Percentiles rank a stretch among this genome's conserved stretches.
Evolutionary conservation across 805 yeast genomes (phyloP).

Genomic region (Suhomyces sp.): DNA sequence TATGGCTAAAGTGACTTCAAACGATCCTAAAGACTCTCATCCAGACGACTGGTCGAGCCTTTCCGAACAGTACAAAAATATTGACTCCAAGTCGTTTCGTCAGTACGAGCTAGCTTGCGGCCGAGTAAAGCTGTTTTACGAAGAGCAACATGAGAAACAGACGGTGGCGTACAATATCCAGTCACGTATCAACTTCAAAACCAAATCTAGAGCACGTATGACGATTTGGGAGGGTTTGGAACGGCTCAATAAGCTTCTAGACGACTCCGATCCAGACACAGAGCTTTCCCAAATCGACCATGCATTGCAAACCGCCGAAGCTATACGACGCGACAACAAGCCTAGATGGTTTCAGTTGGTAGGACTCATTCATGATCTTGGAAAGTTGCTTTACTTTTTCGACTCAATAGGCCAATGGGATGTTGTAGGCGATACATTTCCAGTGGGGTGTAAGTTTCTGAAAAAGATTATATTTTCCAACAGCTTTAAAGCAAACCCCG

Average conservation of each 20-base stretch:
- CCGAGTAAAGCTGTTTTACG: constrained; percentile 62
- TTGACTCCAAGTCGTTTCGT: constrained; percentile 47
- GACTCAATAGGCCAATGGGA: constrained; percentile 79
- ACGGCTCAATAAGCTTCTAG: constrained; percentile 58
- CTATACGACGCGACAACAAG: constrained; percentile 61
- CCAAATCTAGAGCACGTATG: constrained; percentile 64
- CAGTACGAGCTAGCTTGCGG: constrained; percentile 70
- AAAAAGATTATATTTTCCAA: constrained; percentile 59
- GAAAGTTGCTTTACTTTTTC: constrained; percentile 64
- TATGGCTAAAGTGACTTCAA: no score
- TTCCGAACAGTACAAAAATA: constrained; percentile 28
- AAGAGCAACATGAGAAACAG: constrained; percentile 66
- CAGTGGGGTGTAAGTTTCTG: constrained; percentile 68
- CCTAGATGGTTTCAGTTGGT: constrained; percentile 78
- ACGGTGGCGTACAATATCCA: constrained; percentile 72
- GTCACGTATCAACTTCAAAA: constrained; percentile 68
- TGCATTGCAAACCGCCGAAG: constrained; percentile 74
- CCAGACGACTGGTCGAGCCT: constrained; percentile 23
- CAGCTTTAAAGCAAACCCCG: constrained; percentile 59
- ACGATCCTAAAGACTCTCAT: no score
- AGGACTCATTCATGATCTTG: constrained; percentile 69
- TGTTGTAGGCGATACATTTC: constrained; percentile 77
- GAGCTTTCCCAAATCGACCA: constrained; percentile 73
- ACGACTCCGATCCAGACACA: constrained; percentile 74
- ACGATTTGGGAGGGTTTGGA: constrained; percentile 70